These are phyloP conservation scores for Amborella trichopoda DNA, from an alignment of 164 flowering plant species.

Conservation along the genomic window DNA sequence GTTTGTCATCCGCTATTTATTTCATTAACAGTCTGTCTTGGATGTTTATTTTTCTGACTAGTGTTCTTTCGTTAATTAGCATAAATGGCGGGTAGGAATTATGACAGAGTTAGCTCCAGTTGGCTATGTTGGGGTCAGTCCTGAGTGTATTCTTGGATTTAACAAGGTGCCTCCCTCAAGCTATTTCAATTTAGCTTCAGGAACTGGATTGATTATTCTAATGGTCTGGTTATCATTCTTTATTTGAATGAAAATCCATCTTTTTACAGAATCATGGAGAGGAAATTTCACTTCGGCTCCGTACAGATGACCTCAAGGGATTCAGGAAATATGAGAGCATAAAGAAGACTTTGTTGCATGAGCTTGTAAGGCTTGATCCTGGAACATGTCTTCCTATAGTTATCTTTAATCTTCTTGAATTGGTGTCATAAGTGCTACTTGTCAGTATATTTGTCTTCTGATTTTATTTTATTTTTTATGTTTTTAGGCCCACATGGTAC, in stretches of 20 bases:
- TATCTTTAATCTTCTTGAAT: not conserved
- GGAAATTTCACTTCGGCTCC: conserved; percentile 94
- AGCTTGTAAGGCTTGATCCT: conserved; percentile 50
- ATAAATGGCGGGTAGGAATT: conserved; percentile 90
- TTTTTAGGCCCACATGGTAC: conserved; percentile 93
- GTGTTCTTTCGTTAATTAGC: conserved; percentile 37
- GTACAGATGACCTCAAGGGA: conserved; percentile 95
- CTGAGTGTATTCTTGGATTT: conserved; percentile 82
- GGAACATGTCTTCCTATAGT: not conserved
- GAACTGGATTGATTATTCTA: too few relatives aligned
- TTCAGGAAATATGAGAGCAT: conserved; percentile 92
- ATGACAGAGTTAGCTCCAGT: conserved; percentile 98
- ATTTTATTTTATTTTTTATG: conserved; percentile 9
- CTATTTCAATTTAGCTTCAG: too few relatives aligned
- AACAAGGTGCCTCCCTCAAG: too few relatives aligned
- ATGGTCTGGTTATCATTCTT: too few relatives aligned
- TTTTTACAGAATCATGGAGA: conserved; percentile 82
- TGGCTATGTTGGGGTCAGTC: conserved; percentile 93
- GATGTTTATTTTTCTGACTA: conserved; percentile 9
- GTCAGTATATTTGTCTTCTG: not conserved
- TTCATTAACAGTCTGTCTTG: conserved; percentile 3
- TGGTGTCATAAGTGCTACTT: too few relatives aligned
- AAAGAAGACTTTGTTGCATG: conserved; percentile 89
- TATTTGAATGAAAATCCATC: too few relatives aligned
- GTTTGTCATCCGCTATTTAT: not conserved